Percentiles rank a stretch among this genome's conserved stretches.
Evolutionary conservation across 345 rosid genomes (phyloP).

Genomic region (Durio zibethinus): DNA sequence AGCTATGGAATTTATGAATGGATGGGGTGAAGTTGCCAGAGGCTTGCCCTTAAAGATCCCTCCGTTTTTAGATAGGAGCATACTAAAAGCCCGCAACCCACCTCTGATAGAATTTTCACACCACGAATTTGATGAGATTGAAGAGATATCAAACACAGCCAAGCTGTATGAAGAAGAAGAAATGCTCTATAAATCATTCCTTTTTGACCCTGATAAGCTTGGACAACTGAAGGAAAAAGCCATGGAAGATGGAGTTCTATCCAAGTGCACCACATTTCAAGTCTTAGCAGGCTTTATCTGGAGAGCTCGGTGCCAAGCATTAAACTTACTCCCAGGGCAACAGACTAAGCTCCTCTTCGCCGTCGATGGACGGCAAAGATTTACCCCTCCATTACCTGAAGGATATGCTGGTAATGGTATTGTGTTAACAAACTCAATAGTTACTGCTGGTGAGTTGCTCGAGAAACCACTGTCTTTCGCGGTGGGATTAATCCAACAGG

Average conservation of each 20-base stretch:
- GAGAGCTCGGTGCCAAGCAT: slow-evolving; percentile 67
- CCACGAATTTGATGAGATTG: slow-evolving; percentile 69
- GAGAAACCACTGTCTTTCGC: slow-evolving; percentile 48
- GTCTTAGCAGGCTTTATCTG: slow-evolving; percentile 74
- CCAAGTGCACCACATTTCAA: slow-evolving; percentile 65
- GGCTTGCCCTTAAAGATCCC: slow-evolving; percentile 55
- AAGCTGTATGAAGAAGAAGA: slow-evolving; percentile 61
- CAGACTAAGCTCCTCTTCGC: slow-evolving; percentile 77
- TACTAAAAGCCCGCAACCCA: slow-evolving; percentile 55
- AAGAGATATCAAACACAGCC: slow-evolving; percentile 55
- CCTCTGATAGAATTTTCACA: slow-evolving; percentile 55
- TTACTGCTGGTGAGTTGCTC: slow-evolving; percentile 62
- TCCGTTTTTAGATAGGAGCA: slow-evolving; percentile 57
- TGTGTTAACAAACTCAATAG: slow-evolving; percentile 55
- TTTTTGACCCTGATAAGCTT: slow-evolving; percentile 63
- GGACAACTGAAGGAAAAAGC: slow-evolving; percentile 51
- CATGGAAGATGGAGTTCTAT: slow-evolving; percentile 37
- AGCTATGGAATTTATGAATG: slow-evolving; percentile 83
- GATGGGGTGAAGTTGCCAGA: slow-evolving; percentile 82
- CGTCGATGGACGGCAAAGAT: slow-evolving; percentile 56
- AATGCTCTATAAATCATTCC: slow-evolving; percentile 63
- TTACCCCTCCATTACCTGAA: slow-evolving; percentile 58
- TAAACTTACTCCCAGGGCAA: slow-evolving; percentile 55
- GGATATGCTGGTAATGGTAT: slow-evolving; percentile 82
- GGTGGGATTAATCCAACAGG: slow-evolving; percentile 52